These are phyloP conservation scores for Ceratocystis huliohia DNA, from an alignment of 2,329 filamentous ascomycete genomes.

Conservation along the genomic window DNA sequence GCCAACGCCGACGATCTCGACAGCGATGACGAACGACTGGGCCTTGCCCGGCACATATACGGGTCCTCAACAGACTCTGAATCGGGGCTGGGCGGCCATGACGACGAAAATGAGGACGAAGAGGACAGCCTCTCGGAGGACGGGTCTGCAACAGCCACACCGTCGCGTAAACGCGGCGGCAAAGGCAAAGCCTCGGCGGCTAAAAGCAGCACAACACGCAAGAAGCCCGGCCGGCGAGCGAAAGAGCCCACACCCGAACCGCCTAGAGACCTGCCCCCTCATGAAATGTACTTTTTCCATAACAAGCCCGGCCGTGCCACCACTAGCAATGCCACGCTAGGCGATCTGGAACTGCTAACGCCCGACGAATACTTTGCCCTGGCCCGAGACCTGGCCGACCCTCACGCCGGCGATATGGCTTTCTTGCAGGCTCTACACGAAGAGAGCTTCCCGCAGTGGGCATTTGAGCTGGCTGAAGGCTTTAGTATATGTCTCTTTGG, in stretches of 20 bases:
- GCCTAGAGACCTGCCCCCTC: slow-evolving; percentile 66
- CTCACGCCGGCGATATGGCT: slow-evolving; percentile 54
- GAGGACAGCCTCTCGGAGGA: slow-evolving; percentile 25
- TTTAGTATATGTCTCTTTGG: slow-evolving; percentile 89
- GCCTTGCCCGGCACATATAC: slow-evolving; percentile 57
- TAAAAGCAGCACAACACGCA: slow-evolving; percentile 23
- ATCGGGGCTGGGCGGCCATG: slow-evolving; percentile 34
- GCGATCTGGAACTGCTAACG: slow-evolving; percentile 61
- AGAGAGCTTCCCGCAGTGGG: slow-evolving; percentile 80
- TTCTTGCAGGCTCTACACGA: slow-evolving; percentile 64
- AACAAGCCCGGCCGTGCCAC: slow-evolving; percentile 70
- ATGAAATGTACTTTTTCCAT: slow-evolving; percentile 89
- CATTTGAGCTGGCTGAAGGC: slow-evolving; percentile 72
- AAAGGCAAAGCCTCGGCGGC: slow-evolving; percentile 20
- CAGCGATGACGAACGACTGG: slow-evolving; percentile 60
- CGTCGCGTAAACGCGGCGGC: slow-evolving; percentile 32
- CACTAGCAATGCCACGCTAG: slow-evolving; percentile 76
- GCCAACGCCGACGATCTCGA: slow-evolving; percentile 50
- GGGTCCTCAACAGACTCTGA: slow-evolving; percentile 27
- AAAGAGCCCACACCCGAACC: slow-evolving; percentile 63
- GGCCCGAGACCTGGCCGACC: slow-evolving; percentile 35
- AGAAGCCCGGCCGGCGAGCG: slow-evolving; percentile 26
- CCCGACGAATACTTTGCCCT: slow-evolving; percentile 84
- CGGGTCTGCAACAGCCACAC: slow-evolving; percentile 35
- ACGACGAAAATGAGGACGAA: slow-evolving; percentile 34